Base-by-base conservation (phyloP, 1,284 basidiomycete genomes). In the Austroboletus novae-zelandiae region DNA sequence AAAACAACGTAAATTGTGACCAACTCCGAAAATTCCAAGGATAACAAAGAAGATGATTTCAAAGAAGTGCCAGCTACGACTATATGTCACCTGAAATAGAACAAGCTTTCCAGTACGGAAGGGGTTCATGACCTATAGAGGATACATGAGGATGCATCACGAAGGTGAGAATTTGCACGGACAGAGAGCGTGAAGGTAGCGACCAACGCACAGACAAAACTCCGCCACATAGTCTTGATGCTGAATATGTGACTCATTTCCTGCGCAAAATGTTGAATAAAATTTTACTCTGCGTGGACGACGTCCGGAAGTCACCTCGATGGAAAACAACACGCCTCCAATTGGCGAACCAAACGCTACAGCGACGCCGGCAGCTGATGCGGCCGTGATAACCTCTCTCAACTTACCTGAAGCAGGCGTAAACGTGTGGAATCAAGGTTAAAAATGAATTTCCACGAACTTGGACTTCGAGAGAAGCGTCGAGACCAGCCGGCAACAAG, bases 201-300 rank as follows among this genome's bases (percentile, higher is more conserved):
- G 23, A 98, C 89, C 47, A 99, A 74, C 13, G 97, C 97, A 69
- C 97, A 99, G 61, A 99, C 86, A 69, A 99, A 98, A 62, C 91
- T 94, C 58, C 89, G 77, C 95, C 95, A 99, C 94, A 99, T 98
- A 2, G 96, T 98, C 66, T 93, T 89, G 67, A 96, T 95, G 43
- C 91, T 96, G 69, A 97, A 98, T 34, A 86, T 89, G 67, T 94
- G 89, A 64, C 93, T 96, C 96, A 99, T 98, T 83, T 98, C 95
- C 91, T 95, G 61, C 14, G n/a, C 29, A 40, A 34, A 44, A 44
- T 18, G 14, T 35, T 53, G 43, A 44, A 49, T 52, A 37, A 43
- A 20, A 47, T 25, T 47, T 40, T 20, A 44, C 29, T 40, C 31
- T 29, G 48, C 40, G 20, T 9, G 41, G 42, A 50, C 20, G 9